Conservation (phyloP, 306 rosid genomes). For the Glycine soja region DNA sequence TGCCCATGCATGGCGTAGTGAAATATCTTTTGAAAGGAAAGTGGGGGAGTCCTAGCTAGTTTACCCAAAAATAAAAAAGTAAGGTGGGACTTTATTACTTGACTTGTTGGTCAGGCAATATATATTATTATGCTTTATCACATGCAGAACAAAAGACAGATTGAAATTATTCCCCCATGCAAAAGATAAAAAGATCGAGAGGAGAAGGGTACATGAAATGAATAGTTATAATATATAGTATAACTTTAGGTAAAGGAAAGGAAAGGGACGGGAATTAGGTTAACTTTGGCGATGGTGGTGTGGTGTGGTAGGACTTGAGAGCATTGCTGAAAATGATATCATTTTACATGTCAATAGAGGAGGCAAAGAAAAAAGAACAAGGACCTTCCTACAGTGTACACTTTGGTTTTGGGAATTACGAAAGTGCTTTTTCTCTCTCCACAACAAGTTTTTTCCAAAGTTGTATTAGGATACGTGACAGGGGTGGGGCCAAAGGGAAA, state of each 20-base stretch:
- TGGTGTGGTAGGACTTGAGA: background rate
- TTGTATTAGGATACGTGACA: conserved; percentile 41
- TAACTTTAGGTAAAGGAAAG: no score
- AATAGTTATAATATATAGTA: background rate
- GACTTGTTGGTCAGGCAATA: conserved; percentile 35
- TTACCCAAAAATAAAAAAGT: conserved; percentile 46
- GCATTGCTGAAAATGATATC: conserved; percentile 50
- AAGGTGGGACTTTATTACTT: conserved; percentile 33
- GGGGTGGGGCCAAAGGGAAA: conserved; percentile 63
- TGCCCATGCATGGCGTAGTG: conserved; percentile 41
- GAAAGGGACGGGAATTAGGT: conserved; percentile 22
- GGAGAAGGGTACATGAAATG: conserved; percentile 2
- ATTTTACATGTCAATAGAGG: conserved; percentile 23
- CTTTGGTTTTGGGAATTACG: conserved; percentile 63
- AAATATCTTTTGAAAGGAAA: conserved; percentile 49
- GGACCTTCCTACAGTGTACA: conserved; percentile 53
- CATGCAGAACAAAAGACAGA: conserved; percentile 51
- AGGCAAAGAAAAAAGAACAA: conserved; percentile 41
- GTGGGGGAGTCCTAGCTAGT: conserved; percentile 41
- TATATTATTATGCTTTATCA: conserved; percentile 43
- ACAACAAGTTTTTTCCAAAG: conserved; percentile 41
- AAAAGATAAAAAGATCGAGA: background rate
- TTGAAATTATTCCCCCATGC: conserved; percentile 53
- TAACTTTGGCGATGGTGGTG: background rate
- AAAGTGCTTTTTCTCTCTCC: conserved; percentile 49